phyloP scores from a whole-genome alignment of 371 early-diverging fungal species.

The Dichotomocladium elegans region DNA sequence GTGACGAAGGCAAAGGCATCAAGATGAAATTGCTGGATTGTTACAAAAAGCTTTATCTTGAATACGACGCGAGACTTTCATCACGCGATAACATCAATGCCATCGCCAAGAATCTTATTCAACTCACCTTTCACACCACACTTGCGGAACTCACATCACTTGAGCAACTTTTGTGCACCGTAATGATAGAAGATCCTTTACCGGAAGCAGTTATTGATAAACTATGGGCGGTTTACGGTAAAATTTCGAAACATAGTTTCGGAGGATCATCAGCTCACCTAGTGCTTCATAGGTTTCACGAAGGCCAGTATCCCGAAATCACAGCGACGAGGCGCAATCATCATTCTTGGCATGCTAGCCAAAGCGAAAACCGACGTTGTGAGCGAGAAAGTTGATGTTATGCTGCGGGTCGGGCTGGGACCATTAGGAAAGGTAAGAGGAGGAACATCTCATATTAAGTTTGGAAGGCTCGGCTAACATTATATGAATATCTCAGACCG shows the following conservation, averaged over 20 bases:
- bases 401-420: slow-evolving; percentile 87
- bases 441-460: neutral
- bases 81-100: slow-evolving; percentile 59
- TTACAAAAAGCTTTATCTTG: slow-evolving; percentile 78
- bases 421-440: slow-evolving; percentile 59
- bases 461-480: neutral
- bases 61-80: slow-evolving; percentile 52
- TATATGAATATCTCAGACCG: slow-evolving; percentile 34
- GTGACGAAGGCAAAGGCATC: slow-evolving; percentile 80
- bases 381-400: slow-evolving; percentile 74
- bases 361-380: slow-evolving; percentile 77
- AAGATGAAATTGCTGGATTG: slow-evolving; percentile 75
- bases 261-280: too few species aligned
- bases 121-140: slow-evolving; percentile 78
- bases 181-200: slow-evolving; percentile 65
- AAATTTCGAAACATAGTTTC: neutral
- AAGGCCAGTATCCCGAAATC: slow-evolving; percentile 60
- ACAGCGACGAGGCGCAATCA: slow-evolving; percentile 87
- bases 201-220: slow-evolving; percentile 67
- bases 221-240: slow-evolving; percentile 84
- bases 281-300: slow-evolving; percentile 48
- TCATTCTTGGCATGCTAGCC: slow-evolving; percentile 89
- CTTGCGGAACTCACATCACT: slow-evolving; percentile 92
- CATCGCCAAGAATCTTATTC: slow-evolving; percentile 71
- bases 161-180: slow-evolving; percentile 79